Base-by-base conservation (phyloP, 345 rosid genomes). In the Camelina laxa region DNA sequence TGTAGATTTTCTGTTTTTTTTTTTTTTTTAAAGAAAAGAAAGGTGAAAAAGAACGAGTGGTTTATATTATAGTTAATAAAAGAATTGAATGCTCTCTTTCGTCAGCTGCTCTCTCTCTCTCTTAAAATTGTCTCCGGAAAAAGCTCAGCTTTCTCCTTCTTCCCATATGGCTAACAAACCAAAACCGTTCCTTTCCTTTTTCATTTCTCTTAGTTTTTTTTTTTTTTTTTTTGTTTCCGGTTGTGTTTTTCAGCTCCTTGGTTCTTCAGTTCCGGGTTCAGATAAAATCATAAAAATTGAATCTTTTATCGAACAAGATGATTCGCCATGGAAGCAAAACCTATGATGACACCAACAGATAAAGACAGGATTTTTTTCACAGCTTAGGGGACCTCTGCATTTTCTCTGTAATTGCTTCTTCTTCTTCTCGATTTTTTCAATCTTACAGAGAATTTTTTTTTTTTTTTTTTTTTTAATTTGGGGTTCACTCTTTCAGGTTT, bases 61-160 rank as follows among this genome's bases (percentile, higher is more conserved):
- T 33, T 33, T 6, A 33, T 38, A 39, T 39, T 39, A 41, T 39
- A 41, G 2, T 53, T 48, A 62, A 4, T 19, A 63, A 63, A 73
- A 73, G 35, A 65, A 65, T 6, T 27, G 27, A 65, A 65, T 16
- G 27, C 4, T 2, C 12, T 9, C 13, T 11, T 38, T 38, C 12
- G 13, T 38, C 41, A 38, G 41, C 13, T 27, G 30, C 30, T 27
- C 30, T 27, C 30, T 27, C 30, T 27, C 30, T 47, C 33, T 49
- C 67, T 63, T 72, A 42, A 33, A 72, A 15, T 16, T 62, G 53
- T 50, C 33, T n/a, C 70, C 74, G 65, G 15, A 65, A 73, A 73
- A 65, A 42, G 44, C 77, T 73, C 65, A 54, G 27, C 39, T 44
- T 65, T 22, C 30, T 3, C 70, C 47, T 55, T 8, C 12, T 39